Percentiles rank a stretch among this genome's conserved stretches.
phyloP scores from a whole-genome alignment of 2,329 filamentous ascomycete species.

The Pezicula neosporulosa region DNA sequence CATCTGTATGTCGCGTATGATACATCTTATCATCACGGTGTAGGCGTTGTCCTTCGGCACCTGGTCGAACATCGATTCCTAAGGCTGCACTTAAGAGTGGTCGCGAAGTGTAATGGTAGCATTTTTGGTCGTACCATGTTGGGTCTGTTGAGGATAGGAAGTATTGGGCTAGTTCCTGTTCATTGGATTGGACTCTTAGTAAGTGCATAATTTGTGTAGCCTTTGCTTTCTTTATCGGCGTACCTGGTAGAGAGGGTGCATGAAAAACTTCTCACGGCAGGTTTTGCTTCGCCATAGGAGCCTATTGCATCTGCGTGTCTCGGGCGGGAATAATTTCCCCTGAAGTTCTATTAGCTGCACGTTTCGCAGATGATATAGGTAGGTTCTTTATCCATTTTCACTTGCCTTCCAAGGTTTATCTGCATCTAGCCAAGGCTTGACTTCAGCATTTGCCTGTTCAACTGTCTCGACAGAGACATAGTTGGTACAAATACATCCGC shows the following conservation, averaged over 20 bases:
- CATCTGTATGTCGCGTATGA: slow-evolving; percentile 11
- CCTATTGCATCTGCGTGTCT: slow-evolving; percentile 22
- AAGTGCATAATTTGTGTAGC: no score
- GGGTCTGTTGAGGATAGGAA: slow-evolving; percentile 12
- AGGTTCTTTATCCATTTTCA: neutral
- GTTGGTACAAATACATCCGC: slow-evolving; percentile 12
- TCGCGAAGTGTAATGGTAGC: slow-evolving; percentile 8
- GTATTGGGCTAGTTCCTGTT: slow-evolving; percentile 6
- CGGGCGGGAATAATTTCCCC: slow-evolving; percentile 13
- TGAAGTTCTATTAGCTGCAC: neutral
- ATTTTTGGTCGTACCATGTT: slow-evolving; percentile 13
- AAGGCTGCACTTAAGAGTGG: slow-evolving; percentile 9
- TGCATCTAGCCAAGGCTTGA: slow-evolving; percentile 10
- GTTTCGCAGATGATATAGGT: neutral
- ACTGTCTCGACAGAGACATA: slow-evolving; percentile 6
- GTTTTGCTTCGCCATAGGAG: slow-evolving; percentile 15
- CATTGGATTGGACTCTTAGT: neutral
- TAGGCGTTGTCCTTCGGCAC: slow-evolving; percentile 9
- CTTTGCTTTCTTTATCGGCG: neutral
- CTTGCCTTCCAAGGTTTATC: slow-evolving; percentile 12
- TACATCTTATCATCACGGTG: slow-evolving; percentile 15
- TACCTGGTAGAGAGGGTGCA: slow-evolving; percentile 18
- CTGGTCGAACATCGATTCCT: slow-evolving; percentile 12
- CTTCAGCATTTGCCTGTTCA: slow-evolving; percentile 8
- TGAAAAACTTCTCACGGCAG: slow-evolving; percentile 12